These are phyloP conservation scores for Sordaria brevicollis DNA, from an alignment of 495 filamentous ascomycete species.

Conservation along the genomic window DNA sequence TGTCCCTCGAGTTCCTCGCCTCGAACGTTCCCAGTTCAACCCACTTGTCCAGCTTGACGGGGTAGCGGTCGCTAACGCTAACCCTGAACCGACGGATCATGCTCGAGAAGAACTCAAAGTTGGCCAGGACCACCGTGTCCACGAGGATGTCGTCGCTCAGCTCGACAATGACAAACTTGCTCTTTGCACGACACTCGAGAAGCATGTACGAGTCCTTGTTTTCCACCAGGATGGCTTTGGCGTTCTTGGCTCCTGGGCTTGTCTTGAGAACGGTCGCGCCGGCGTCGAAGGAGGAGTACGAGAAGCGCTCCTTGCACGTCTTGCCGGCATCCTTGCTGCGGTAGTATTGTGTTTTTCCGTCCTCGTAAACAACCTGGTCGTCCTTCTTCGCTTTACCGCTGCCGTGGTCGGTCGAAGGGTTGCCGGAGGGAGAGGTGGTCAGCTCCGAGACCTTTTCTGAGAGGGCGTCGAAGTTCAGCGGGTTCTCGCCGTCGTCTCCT, in stretches of 20 bases:
- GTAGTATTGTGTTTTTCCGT: conserved; percentile 40
- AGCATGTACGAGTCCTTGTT: conserved; percentile 99
- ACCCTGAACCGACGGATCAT: conserved; percentile 87
- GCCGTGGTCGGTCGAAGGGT: conserved; percentile 21
- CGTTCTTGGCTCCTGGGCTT: conserved; percentile 69
- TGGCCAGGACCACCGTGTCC: conserved; percentile 90
- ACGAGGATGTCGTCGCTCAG: conserved; percentile 82
- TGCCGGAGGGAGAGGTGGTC: conserved; percentile 14
- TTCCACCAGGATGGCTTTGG: conserved; percentile 80
- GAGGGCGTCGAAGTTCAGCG: conserved; percentile 69
- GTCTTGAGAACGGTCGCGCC: conserved; percentile 90
- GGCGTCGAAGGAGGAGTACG: conserved; percentile 94
- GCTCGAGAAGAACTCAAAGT: conserved; percentile 97
- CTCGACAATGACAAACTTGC: conserved; percentile 92
- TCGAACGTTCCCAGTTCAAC: conserved; percentile 79
- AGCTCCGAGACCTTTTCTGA: conserved; percentile 34
- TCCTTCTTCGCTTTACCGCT: conserved; percentile 29
- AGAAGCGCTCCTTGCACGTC: conserved; percentile 83
- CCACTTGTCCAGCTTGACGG: conserved; percentile 87
- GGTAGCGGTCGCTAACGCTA: conserved; percentile 86
- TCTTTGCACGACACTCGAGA: conserved; percentile 73
- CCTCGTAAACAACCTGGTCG: conserved; percentile 33
- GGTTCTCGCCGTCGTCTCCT: conserved; percentile 85
- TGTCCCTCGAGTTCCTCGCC: conserved; percentile 80
- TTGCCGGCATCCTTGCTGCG: conserved; percentile 87